phyloP scores from a whole-genome alignment of 2,329 filamentous ascomycete species.

The Ceratocystis cubensis region DNA sequence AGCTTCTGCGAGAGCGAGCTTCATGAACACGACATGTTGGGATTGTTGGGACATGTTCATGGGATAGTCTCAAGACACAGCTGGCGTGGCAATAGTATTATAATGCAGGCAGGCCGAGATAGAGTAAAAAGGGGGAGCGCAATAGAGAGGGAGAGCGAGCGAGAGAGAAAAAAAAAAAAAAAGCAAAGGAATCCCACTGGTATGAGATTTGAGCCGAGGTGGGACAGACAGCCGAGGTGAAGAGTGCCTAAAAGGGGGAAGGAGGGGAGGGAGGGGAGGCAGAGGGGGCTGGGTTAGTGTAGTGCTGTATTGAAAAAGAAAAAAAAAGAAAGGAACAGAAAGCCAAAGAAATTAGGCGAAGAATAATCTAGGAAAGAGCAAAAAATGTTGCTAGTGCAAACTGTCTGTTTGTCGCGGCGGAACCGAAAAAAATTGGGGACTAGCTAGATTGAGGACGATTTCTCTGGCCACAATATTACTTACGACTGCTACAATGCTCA shows the following conservation, averaged over 20 bases:
- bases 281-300: not conserved
- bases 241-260: not conserved
- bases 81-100: not conserved
- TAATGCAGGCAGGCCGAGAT: not conserved
- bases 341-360: not conserved
- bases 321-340: not conserved
- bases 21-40: slow-evolving; percentile 7
- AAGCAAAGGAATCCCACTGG: not conserved
- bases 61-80: not conserved
- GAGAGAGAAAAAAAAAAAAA: not conserved
- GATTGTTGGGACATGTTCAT: not conserved
- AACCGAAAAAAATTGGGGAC: slow-evolving; percentile 5
- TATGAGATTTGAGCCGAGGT: not conserved
- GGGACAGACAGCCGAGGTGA: not conserved
- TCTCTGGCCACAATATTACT: not conserved
- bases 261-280: not conserved
- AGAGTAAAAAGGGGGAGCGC: not conserved
- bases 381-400: slow-evolving; percentile 4
- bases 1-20: slow-evolving; percentile 17
- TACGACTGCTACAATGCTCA: not conserved
- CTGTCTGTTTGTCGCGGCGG: not conserved
- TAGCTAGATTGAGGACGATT: not conserved
- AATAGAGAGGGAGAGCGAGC: not conserved
- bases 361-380: not conserved
- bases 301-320: not conserved